A percentile compares a stretch with the other conserved stretches of the same genome.
Evolutionary conservation across 2,329 filamentous ascomycete species (phyloP).

Genomic region (Xylariaceae sp.): DNA sequence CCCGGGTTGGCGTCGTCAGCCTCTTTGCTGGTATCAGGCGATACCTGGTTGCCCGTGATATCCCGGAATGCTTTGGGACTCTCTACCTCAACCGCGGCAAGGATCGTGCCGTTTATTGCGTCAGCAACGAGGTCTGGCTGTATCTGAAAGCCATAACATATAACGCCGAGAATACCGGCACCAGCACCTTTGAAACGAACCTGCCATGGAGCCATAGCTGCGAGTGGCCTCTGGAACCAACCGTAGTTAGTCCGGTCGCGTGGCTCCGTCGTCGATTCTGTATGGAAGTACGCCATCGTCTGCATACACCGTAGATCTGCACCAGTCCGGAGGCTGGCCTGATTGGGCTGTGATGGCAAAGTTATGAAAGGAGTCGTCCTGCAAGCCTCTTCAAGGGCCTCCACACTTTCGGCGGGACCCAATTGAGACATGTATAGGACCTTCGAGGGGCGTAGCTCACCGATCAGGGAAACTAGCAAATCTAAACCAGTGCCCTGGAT

Average conservation of each 20-base stretch:
- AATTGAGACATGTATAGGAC: slow-evolving; percentile 65
- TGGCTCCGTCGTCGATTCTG: slow-evolving; percentile 24
- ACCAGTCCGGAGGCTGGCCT: slow-evolving; percentile 53
- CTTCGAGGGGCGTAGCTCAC: slow-evolving; percentile 50
- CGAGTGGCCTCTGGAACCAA: slow-evolving; percentile 54
- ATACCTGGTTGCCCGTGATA: slow-evolving; percentile 7
- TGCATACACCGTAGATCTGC: slow-evolving; percentile 68
- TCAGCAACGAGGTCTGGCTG: slow-evolving; percentile 54
- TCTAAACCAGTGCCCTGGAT: slow-evolving; percentile 65
- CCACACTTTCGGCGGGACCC: slow-evolving; percentile 53
- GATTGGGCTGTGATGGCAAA: slow-evolving; percentile 56
- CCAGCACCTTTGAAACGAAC: slow-evolving; percentile 51
- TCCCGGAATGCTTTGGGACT: slow-evolving; percentile 45
- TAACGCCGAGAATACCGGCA: slow-evolving; percentile 56
- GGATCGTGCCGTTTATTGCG: slow-evolving; percentile 63
- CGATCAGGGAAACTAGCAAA: slow-evolving; percentile 54
- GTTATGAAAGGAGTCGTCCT: slow-evolving; percentile 40
- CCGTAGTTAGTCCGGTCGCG: slow-evolving; percentile 24
- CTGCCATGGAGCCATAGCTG: slow-evolving; percentile 52
- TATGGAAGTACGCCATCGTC: slow-evolving; percentile 74
- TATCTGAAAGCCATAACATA: slow-evolving; percentile 62
- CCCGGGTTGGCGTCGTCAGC: not conserved
- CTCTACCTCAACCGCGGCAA: slow-evolving; percentile 62
- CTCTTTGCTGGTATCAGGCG: slow-evolving; percentile 14
- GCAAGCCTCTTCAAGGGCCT: slow-evolving; percentile 44